Base-by-base conservation (phyloP, 495 filamentous ascomycete genomes). In the Hyaloscypha bicolor region DNA sequence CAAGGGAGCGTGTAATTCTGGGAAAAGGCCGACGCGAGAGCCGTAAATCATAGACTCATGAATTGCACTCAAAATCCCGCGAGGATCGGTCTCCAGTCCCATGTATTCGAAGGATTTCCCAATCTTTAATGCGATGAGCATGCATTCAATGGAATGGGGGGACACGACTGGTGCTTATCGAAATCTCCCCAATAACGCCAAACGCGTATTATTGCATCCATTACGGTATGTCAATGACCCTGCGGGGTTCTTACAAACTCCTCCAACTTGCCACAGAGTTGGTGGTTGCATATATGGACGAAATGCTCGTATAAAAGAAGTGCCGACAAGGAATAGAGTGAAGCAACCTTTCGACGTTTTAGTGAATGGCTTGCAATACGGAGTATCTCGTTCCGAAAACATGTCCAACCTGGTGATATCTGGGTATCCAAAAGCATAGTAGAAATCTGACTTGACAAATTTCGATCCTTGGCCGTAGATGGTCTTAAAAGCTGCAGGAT, bases 381-480 rank as follows among this genome's bases (percentile, higher is more conserved):
- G n/a, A n/a, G n/a, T n/a, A 25, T 65, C 62, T 64, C 66, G 55
- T 22, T 72, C 73, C 29, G 62, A 56, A 60, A 77, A 76, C 12
- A 77, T 32, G 6, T 69, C 71, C 45, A 61, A 69, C 2, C 39
- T 33, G 31, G n/a, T 31, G 12, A 21, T 30, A 11, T 67, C 68
- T 30, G 71, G 68, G 21, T 60, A 22, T 19, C 57, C 63, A 42
- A 59, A 69, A 42, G 67, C 69, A 33, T 60, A 61, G 42, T 77
- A 77, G 60, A 70, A 77, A 19, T 92, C 87, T 85, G 87, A 79
- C 74, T 92, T 92, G 51, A 89, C 71, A 77, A 90, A 90, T 6
- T 88, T 88, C 71, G 90, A 90, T 3, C 87, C 85, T 73, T 91
- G 86, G 55, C 86, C 86, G 68, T 90, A 90, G 67, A 91, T 88